These are phyloP conservation scores for Macroventuria anomochaeta DNA, from an alignment of 2,329 filamentous ascomycete species.

Conservation along the genomic window DNA sequence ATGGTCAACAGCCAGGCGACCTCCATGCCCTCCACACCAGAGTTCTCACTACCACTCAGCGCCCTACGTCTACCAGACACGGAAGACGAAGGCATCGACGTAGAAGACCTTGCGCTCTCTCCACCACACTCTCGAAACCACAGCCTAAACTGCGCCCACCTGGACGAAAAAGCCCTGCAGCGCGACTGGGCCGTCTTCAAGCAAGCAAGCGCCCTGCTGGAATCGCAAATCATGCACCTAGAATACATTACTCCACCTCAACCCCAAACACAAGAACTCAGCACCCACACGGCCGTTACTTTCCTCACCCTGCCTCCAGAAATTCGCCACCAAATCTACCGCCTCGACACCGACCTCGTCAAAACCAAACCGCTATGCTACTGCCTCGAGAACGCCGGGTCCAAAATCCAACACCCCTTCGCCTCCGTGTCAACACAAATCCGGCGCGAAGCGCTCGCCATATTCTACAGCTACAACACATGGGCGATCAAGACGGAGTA, in stretches of 20 bases:
- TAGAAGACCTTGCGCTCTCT: conserved; percentile 39
- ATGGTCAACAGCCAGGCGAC: conserved; percentile 25
- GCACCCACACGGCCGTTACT: conserved; percentile 26
- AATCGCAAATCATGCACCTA: conserved; percentile 21
- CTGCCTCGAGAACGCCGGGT: conserved; percentile 49
- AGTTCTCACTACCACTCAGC: conserved; percentile 24
- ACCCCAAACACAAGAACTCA: not conserved
- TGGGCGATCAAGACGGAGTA: conserved; percentile 51
- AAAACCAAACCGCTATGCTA: conserved; percentile 47
- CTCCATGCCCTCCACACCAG: conserved; percentile 32
- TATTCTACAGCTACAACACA: conserved; percentile 51
- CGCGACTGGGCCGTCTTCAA: conserved; percentile 31
- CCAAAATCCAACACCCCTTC: conserved; percentile 48
- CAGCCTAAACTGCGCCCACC: conserved; percentile 27
- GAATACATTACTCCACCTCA: conserved; percentile 13
- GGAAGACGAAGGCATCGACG: conserved; percentile 35
- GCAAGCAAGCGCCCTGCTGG: conserved; percentile 14
- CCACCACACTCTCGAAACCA: conserved; percentile 31
- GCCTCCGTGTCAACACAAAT: conserved; percentile 45
- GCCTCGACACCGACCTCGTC: conserved; percentile 45
- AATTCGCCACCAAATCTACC: conserved; percentile 48
- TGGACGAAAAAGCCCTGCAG: conserved; percentile 25
- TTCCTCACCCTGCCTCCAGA: conserved; percentile 48
- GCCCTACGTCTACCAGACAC: conserved; percentile 31
- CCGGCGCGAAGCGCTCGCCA: conserved; percentile 46